These are phyloP conservation scores for Pugionium cornutum DNA, from an alignment of 345 rosid genomes.

Conservation along the genomic window DNA sequence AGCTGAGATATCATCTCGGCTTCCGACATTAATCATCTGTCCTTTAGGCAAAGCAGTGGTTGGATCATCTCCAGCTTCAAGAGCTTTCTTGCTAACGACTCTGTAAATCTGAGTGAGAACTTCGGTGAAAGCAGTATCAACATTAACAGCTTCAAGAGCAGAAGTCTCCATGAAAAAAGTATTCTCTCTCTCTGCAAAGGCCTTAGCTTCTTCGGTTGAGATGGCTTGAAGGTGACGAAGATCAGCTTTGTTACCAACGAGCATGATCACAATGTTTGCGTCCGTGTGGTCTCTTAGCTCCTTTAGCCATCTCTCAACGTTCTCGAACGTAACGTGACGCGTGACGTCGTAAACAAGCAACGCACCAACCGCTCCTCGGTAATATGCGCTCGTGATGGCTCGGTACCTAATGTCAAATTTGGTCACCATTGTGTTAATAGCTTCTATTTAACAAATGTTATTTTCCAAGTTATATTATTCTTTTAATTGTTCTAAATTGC, in stretches of 20 bases:
- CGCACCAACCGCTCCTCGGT: slow-evolving; percentile 90
- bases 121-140: slow-evolving; percentile 80
- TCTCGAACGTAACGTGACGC: slow-evolving; percentile 80
- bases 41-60: slow-evolving; percentile 86
- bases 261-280: slow-evolving; percentile 83
- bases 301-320: slow-evolving; percentile 88
- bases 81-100: slow-evolving; percentile 81
- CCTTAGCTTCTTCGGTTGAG: slow-evolving; percentile 60
- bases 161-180: slow-evolving; percentile 33
- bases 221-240: slow-evolving; percentile 44
- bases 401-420: slow-evolving; percentile 48
- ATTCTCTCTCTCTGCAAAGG: slow-evolving; percentile 72
- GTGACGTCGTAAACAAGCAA: slow-evolving; percentile 82
- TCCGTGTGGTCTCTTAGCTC: slow-evolving; percentile 88
- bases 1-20: slow-evolving; percentile 77
- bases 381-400: slow-evolving; percentile 89
- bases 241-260: slow-evolving; percentile 85
- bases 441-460: too few species aligned
- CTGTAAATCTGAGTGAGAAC: slow-evolving; percentile 76
- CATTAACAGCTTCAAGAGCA: slow-evolving; percentile 79
- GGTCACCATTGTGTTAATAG: not conserved
- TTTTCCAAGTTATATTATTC: too few species aligned
- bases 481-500: too few species aligned
- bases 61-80: slow-evolving; percentile 77
- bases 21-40: slow-evolving; percentile 63